Base-by-base conservation (phyloP, 495 filamentous ascomycete genomes). In the Stereocaulon alpinum region DNA sequence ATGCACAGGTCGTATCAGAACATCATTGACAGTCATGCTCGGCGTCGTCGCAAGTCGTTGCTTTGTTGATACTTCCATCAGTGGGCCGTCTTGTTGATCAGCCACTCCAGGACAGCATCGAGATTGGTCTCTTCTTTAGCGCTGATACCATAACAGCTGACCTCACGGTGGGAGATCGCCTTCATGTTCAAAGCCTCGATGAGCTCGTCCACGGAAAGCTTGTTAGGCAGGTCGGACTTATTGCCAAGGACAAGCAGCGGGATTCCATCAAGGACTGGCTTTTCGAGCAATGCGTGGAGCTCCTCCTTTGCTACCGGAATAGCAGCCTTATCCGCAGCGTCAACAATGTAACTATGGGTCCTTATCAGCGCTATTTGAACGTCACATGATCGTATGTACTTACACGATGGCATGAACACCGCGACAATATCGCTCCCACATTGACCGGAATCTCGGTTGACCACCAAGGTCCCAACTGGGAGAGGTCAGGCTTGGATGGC, bases 341-440 rank as follows among this genome's bases (percentile, higher is more conserved):
- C 91, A 66, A 93, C 90, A 70, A 98, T 95, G 73, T 96, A 98
- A 54, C 85, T 88, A 55, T 42, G 55, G 68, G 45, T 55, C 24
- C 24, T 14, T 50, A 22, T 50, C 27, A 50, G 30, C 30, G 30
- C n/a, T 27, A 30, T 17, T 30, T 22, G 9, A 17, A n/a, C 17
- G 14, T 50, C 24, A 15, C 27, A 50, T 27, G 24, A 24, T 10
- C 12, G 24, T 30, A 50, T 32, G 24, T 48, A 61, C 50, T 51
- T 80, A 88, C 85, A 98, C 91, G 65, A 98, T 97, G 62, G 93
- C 93, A 73, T 95, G 96, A 63, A 96, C 93, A 43, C 90, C 91
- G 49, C 90, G 87, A 75, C 93, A 98, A 73, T 98, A 98, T 66
- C 93, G 80, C 78, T 97, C 93, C 93, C 93, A 98, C 93, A 98